Evolutionary conservation across 371 early-diverging fungal genomes (phyloP), one percentile per base, ranked within the genome.

Genomic region (Mucor lusitanicus): DNA sequence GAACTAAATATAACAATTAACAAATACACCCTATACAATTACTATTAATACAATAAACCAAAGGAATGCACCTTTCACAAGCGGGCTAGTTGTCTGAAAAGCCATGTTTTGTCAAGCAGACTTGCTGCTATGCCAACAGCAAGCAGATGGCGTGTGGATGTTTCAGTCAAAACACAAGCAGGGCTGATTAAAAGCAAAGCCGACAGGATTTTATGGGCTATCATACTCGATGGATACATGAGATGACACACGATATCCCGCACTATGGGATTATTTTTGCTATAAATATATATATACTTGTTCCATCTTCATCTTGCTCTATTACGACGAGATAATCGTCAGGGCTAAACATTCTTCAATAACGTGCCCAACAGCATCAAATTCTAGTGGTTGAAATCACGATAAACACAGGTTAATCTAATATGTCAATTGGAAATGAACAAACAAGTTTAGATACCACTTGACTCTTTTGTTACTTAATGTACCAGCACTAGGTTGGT

Each of bases 1-100:
- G 68, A 9, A 46, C 64, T 23, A 67, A 61, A 64, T 33, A 25
- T 13, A 42, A 64, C 28, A 50, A 63, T 42, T 25, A 30, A 33
- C 32, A 61, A 50, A 33, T 25, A 63, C 15, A 27, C 40, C 42
- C 42, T 6, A 44, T 44, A 19, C n/a, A n/a, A 19, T 44, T 48
- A 57, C 37, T 57, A 57, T 6, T 39, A 37, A 63, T 53, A 54
- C 53, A 63, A 53, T 17, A 27, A 25, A 21, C n/a, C 32, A 60
- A 62, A 21, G 23, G n/a, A 32, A 55, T n/a, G 27, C 11, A 0
- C 55, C n/a, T 55, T 55, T 46, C 13, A 13, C 37, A 37, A 37
- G 0, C 1, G 37, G 13, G 13, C 37, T 37, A 37, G 12, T 13
- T 13, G 8, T 37, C 37, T 12, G 11, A 13, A 6, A 35, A 37